These are phyloP conservation scores for Amphichorda felina DNA, from an alignment of 2,329 filamentous ascomycete genomes.

Conservation along the genomic window DNA sequence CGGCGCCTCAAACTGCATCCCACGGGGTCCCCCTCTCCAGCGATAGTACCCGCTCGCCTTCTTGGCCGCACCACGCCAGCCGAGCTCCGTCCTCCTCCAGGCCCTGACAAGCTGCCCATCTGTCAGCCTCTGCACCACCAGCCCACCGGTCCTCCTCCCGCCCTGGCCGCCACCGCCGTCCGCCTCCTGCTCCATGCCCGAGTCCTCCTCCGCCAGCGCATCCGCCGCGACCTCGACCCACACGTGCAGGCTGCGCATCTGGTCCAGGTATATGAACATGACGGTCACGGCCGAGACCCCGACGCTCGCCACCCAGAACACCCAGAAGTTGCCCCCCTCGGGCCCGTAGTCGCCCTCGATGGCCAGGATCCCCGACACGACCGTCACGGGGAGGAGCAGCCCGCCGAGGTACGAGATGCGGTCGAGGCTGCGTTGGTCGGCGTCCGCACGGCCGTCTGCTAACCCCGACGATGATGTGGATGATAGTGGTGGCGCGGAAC, in stretches of 20 bases:
- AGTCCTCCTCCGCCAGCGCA: conserved; percentile 10
- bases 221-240: conserved; percentile 29
- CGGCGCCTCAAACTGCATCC: conserved; percentile 1
- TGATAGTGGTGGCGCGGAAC: neutral
- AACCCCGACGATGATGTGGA: neutral
- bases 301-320: conserved; percentile 33
- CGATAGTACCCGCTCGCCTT: conserved; percentile 23
- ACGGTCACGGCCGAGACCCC: conserved; percentile 25
- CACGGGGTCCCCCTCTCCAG: conserved; percentile 8
- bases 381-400: conserved; percentile 32
- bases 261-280: conserved; percentile 34
- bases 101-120: conserved; percentile 14
- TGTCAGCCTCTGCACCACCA: conserved; percentile 9
- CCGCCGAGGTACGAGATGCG: conserved; percentile 38
- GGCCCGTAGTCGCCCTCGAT: conserved; percentile 34
- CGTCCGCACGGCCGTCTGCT: conserved; percentile 9
- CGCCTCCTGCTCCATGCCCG: conserved; percentile 14
- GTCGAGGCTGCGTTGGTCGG: conserved; percentile 28
- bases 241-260: conserved; percentile 30
- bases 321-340: conserved; percentile 27
- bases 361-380: conserved; percentile 33
- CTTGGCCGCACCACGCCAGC: conserved; percentile 33
- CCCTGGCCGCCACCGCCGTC: conserved; percentile 25
- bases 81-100: conserved; percentile 30
- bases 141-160: conserved; percentile 8